These are phyloP conservation scores for Leptographium radiaticola DNA, from an alignment of 2,329 filamentous ascomycete genomes.

Conservation along the genomic window DNA sequence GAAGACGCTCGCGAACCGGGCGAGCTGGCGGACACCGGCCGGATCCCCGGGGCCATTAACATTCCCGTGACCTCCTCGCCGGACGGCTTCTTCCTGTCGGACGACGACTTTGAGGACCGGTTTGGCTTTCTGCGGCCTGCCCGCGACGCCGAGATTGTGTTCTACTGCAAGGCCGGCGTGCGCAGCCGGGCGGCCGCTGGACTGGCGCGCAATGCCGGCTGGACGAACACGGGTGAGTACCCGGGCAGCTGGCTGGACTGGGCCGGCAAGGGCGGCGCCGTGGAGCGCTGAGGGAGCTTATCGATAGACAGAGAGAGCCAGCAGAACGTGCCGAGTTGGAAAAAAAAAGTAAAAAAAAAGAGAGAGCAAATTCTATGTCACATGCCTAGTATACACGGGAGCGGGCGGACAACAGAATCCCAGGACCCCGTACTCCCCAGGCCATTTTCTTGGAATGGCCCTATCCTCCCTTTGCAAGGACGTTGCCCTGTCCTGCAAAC, in stretches of 20 bases:
- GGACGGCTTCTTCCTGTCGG: slow-evolving; percentile 63
- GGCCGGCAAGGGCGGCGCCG: slow-evolving; percentile 55
- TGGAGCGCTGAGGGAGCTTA: slow-evolving; percentile 22
- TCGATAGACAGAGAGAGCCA: background rate
- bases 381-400: background rate
- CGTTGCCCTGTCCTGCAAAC: background rate
- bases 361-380: background rate
- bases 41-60: slow-evolving; percentile 71
- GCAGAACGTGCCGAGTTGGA: background rate
- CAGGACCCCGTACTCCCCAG: background rate
- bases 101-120: slow-evolving; percentile 69
- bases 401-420: background rate
- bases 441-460: background rate
- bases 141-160: slow-evolving; percentile 50
- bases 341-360: background rate
- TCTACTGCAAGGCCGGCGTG: slow-evolving; percentile 91
- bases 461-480: background rate
- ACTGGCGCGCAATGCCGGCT: slow-evolving; percentile 67
- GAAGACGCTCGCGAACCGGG: slow-evolving; percentile 59
- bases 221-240: slow-evolving; percentile 58
- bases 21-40: slow-evolving; percentile 51
- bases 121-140: slow-evolving; percentile 63
- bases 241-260: slow-evolving; percentile 73
- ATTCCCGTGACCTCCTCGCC: slow-evolving; percentile 66
- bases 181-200: slow-evolving; percentile 64